A percentile compares a stretch with the other conserved stretches of the same genome.
Conservation (phyloP, 306 rosid genomes). For the Datisca glomerata region DNA sequence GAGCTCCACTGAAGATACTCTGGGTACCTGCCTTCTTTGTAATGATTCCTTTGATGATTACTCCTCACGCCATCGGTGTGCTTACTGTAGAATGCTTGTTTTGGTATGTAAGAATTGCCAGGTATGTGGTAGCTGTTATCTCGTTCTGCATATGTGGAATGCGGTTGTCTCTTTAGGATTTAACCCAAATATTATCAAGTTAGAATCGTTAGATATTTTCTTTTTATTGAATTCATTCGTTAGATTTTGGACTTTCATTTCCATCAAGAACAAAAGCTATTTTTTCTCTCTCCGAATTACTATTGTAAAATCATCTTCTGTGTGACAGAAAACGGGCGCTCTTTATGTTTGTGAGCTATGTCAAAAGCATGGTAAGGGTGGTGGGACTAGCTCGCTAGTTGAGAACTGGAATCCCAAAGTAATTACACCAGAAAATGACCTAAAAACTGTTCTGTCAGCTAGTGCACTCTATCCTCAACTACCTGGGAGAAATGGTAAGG, state of each 20-base stretch:
- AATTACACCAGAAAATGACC: constrained; percentile 18
- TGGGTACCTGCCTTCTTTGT: constrained; percentile 69
- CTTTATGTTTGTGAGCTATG: constrained; percentile 65
- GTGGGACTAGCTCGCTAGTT: constrained; percentile 16
- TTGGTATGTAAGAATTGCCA: constrained; percentile 65
- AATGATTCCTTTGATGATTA: constrained; percentile 64
- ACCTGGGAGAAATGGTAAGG: constrained; percentile 62
- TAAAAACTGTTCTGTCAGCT: constrained; percentile 20
- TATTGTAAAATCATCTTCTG: constrained; percentile 11
- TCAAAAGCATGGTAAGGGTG: constrained; percentile 56
- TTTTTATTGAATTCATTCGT: too few relatives aligned
- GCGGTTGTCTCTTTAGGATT: background rate
- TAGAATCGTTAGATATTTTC: too few relatives aligned
- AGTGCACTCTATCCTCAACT: constrained; percentile 21
- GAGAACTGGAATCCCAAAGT: constrained; percentile 26
- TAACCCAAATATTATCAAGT: background rate
- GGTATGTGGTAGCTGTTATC: constrained; percentile 33
- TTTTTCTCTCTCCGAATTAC: background rate
- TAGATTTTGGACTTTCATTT: too few relatives aligned
- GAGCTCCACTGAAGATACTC: constrained; percentile 49
- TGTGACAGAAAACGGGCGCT: constrained; percentile 33
- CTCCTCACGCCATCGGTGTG: constrained; percentile 70
- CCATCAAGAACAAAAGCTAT: constrained; percentile 3
- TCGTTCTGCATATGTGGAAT: background rate
- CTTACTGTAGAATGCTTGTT: constrained; percentile 78